phyloP scores from a whole-genome alignment of 495 filamentous ascomycete genomes.

The Tuber borchii region DNA sequence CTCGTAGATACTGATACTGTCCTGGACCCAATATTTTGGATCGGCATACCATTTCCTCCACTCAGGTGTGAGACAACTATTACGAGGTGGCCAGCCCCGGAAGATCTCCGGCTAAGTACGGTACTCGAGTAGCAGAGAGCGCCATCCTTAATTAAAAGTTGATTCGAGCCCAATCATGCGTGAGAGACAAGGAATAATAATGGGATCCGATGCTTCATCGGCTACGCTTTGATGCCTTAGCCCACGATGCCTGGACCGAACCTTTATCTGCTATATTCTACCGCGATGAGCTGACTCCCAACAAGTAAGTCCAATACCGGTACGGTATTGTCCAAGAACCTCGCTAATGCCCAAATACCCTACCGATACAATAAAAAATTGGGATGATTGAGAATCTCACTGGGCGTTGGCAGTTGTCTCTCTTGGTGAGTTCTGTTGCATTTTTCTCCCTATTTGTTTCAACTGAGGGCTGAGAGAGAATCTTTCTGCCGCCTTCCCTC shows the following conservation, averaged over 20 bases:
- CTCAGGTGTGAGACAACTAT: not conserved
- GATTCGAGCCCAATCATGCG: not conserved
- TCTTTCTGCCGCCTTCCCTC: not conserved
- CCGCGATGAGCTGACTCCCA: not conserved
- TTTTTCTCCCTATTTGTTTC: not conserved
- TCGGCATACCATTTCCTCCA: not conserved
- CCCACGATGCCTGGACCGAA: not conserved
- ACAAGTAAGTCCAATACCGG: not conserved
- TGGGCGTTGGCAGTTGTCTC: not conserved
- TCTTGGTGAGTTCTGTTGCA: not conserved
- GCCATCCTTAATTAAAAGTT: not conserved
- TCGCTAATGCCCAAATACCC: not conserved
- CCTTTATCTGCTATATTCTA: not conserved
- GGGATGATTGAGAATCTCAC: too few relatives aligned
- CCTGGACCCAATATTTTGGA: not conserved
- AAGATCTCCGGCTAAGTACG: not conserved
- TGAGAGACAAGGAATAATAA: not conserved
- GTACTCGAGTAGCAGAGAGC: not conserved
- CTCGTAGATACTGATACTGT: not conserved
- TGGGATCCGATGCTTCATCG: not conserved
- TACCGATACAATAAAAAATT: too few relatives aligned
- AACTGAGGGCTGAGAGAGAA: not conserved
- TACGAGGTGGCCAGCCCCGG: not conserved
- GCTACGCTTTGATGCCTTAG: not conserved
- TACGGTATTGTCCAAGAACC: not conserved